Conservation (phyloP, 1,139 yeast genomes). For the Blastobotrys buckinghamii region DNA sequence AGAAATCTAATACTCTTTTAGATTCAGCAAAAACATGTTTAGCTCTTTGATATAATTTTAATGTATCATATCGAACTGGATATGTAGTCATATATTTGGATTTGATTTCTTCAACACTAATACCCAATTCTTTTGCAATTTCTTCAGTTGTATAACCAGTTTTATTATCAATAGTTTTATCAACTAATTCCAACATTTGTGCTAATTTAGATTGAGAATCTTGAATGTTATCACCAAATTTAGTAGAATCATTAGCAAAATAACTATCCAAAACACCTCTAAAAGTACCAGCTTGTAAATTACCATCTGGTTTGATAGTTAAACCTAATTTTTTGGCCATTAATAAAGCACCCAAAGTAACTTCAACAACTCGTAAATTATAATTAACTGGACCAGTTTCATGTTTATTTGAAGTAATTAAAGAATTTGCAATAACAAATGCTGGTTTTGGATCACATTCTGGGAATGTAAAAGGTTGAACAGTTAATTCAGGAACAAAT, state of each 20-base stretch:
- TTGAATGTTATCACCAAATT: slow-evolving; percentile 49
- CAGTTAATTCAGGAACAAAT: slow-evolving; percentile 55
- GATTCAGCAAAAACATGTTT: slow-evolving; percentile 63
- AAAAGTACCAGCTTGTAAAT: slow-evolving; percentile 55
- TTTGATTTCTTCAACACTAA: slow-evolving; percentile 41
- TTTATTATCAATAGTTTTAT: slow-evolving; percentile 33
- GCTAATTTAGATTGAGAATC: slow-evolving; percentile 39
- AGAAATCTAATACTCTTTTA: slow-evolving; percentile 50
- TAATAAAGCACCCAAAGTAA: slow-evolving; percentile 55
- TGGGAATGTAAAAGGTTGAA: slow-evolving; percentile 54
- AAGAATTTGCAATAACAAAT: slow-evolving; percentile 59
- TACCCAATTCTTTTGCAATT: slow-evolving; percentile 43
- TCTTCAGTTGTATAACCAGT: slow-evolving; percentile 49
- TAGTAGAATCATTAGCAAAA: slow-evolving; percentile 32
- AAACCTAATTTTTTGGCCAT: slow-evolving; percentile 47
- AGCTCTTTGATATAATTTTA: slow-evolving; percentile 55
- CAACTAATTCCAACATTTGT: slow-evolving; percentile 41
- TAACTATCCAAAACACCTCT: slow-evolving; percentile 58
- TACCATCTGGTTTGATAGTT: slow-evolving; percentile 46
- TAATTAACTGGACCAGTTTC: slow-evolving; percentile 68
- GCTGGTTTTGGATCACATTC: slow-evolving; percentile 41
- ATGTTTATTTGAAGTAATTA: slow-evolving; percentile 57
- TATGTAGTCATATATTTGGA: slow-evolving; percentile 45
- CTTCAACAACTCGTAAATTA: slow-evolving; percentile 66
- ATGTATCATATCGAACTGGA: slow-evolving; percentile 51